These are phyloP conservation scores for Hypericum perforatum DNA, from an alignment of 345 rosid genomes.

Conservation along the genomic window DNA sequence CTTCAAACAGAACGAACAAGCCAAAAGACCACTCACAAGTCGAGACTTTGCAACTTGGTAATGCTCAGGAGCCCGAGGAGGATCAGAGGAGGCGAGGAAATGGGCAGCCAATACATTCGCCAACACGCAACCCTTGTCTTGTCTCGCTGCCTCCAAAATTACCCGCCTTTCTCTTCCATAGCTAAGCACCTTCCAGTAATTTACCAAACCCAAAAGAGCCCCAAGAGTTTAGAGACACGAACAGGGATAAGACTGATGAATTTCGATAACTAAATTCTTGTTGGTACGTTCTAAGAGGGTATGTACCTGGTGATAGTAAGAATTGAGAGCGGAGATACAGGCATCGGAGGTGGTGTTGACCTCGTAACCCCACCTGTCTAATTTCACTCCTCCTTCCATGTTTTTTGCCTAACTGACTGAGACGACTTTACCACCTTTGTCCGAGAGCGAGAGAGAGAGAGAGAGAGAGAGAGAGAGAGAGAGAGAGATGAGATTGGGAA, in stretches of 20 bases:
- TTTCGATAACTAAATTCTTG: no score
- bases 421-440: no score
- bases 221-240: neutral
- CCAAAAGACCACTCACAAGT: slow-evolving; percentile 32
- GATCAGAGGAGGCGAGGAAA: slow-evolving; percentile 36
- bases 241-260: neutral
- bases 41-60: slow-evolving; percentile 48
- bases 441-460: no score
- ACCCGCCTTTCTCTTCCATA: slow-evolving; percentile 58
- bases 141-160: slow-evolving; percentile 50
- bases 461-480: no score
- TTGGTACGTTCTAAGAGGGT: neutral
- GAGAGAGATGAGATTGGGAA: no score
- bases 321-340: slow-evolving; percentile 60
- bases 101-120: slow-evolving; percentile 77
- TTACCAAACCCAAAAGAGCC: neutral
- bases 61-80: slow-evolving; percentile 28
- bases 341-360: slow-evolving; percentile 51
- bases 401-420: no score
- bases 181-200: slow-evolving; percentile 44
- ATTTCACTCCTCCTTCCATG: slow-evolving; percentile 33
- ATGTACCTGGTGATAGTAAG: slow-evolving; percentile 56
- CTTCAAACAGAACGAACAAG: neutral
- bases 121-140: slow-evolving; percentile 61
- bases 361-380: slow-evolving; percentile 73